Evolutionary conservation across 1,139 yeast genomes (phyloP).

Genomic region (Saccharomyces hybrid): DNA sequence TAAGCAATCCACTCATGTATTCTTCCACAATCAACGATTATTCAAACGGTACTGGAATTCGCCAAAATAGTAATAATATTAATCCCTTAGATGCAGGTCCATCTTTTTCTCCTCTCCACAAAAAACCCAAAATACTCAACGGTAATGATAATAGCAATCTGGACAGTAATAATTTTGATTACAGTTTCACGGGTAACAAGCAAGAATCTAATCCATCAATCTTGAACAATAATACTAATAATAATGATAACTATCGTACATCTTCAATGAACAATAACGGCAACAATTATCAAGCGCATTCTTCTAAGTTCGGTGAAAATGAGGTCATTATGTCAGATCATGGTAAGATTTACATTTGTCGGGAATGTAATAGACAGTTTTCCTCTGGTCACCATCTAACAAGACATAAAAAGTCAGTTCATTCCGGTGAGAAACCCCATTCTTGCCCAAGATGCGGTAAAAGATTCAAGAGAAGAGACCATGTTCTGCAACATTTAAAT

Average conservation of each 20-base stretch:
- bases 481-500: conserved; percentile 30
- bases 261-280: conserved; percentile 5
- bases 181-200: neutral
- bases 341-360: conserved; percentile 23
- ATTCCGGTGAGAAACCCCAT: conserved; percentile 29
- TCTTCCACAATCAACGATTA: neutral
- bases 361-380: conserved; percentile 24
- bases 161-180: neutral
- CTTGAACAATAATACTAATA: neutral
- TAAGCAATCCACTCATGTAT: conserved; percentile 12
- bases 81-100: conserved; percentile 1
- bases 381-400: conserved; percentile 30
- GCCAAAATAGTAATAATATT: neutral
- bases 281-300: neutral
- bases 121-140: neutral
- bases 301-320: neutral
- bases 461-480: conserved; percentile 30
- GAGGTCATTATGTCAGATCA: conserved; percentile 1
- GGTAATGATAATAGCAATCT: neutral
- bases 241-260: conserved; percentile 1
- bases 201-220: neutral
- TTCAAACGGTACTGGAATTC: neutral
- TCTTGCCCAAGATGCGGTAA: conserved; percentile 31
- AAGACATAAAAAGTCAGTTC: conserved; percentile 31
- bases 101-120: neutral